Evolutionary conservation across 768 basidiomycete species (phyloP).

Genomic region (Chalciporus pseudorubinellus): DNA sequence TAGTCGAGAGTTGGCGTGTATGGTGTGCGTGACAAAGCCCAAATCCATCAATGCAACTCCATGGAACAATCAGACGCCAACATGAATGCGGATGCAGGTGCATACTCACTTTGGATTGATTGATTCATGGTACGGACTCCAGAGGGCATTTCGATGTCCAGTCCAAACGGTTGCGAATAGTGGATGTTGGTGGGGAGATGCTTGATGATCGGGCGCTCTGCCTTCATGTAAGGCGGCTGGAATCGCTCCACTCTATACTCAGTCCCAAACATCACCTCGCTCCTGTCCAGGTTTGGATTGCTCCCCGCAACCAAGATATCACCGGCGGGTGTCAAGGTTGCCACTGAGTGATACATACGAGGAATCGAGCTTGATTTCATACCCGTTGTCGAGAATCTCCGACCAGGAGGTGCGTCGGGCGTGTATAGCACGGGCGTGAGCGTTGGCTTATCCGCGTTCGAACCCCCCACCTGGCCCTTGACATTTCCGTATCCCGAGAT

Average conservation of each 20-base stretch:
- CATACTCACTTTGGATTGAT: conserved; percentile 49
- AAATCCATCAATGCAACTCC: conserved; percentile 77
- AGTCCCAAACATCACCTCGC: conserved; percentile 69
- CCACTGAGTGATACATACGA: conserved; percentile 80
- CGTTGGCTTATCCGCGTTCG: conserved; percentile 76
- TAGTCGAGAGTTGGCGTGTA: conserved; percentile 73
- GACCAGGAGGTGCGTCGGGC: conserved; percentile 49
- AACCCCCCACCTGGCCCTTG: conserved; percentile 60
- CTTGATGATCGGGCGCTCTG: conserved; percentile 53
- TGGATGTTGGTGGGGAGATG: conserved; percentile 35
- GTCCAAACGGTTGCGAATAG: conserved; percentile 45
- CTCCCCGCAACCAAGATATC: conserved; percentile 79
- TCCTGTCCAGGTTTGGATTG: conserved; percentile 80
- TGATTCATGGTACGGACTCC: conserved; percentile 32
- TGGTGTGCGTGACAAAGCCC: conserved; percentile 76
- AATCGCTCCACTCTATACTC: conserved; percentile 90
- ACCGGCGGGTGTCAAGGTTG: conserved; percentile 70
- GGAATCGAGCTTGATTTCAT: conserved; percentile 68
- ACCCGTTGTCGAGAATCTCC: conserved; percentile 56
- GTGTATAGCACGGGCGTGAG: conserved; percentile 70
- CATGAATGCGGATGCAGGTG: not conserved
- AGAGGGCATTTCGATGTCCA: conserved; percentile 44
- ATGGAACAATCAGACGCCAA: conserved; percentile 7
- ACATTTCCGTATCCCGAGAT: conserved; percentile 82
- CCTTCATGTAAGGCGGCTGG: conserved; percentile 75